Percentiles rank a stretch among this genome's conserved stretches.
phyloP scores from a whole-genome alignment of 208 protist species.

The Acanthamoeba polyphaga region DNA sequence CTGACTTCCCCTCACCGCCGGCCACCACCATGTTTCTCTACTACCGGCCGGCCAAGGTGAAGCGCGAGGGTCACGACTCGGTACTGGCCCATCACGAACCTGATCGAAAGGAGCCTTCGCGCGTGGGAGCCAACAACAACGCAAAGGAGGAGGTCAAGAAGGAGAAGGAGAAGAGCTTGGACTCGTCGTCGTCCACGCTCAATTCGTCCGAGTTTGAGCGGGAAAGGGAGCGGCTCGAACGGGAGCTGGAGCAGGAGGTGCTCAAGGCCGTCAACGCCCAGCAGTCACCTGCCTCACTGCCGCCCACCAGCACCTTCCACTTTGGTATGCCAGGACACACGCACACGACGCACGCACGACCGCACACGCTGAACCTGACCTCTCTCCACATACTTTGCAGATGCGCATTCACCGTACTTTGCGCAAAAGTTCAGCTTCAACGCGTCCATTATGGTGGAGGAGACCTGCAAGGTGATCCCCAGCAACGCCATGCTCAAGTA shows the following conservation, averaged over 20 bases:
- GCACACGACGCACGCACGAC: background rate
- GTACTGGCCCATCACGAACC: background rate
- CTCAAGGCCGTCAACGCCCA: background rate
- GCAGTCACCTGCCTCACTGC: background rate
- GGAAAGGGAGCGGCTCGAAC: conserved; percentile 22
- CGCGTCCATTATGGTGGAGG: background rate
- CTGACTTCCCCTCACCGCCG: background rate
- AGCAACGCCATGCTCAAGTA: background rate
- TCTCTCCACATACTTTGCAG: background rate
- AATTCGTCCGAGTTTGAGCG: background rate
- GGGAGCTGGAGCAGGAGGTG: conserved; percentile 8
- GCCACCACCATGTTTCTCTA: conserved; percentile 30
- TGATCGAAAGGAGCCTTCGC: background rate
- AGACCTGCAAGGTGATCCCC: conserved; percentile 20
- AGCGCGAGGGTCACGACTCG: background rate
- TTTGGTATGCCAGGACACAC: background rate
- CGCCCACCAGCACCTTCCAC: conserved; percentile 10
- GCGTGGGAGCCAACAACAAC: background rate
- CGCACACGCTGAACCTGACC: background rate
- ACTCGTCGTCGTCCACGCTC: background rate
- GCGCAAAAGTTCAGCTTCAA: background rate
- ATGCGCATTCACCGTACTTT: background rate
- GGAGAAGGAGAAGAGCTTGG: background rate
- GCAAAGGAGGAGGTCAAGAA: background rate
- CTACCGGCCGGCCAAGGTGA: background rate